Percentiles rank a stretch among this genome's conserved stretches.
phyloP scores from a whole-genome alignment of 495 filamentous ascomycete genomes.

The Talaromyces nanjingensis region DNA sequence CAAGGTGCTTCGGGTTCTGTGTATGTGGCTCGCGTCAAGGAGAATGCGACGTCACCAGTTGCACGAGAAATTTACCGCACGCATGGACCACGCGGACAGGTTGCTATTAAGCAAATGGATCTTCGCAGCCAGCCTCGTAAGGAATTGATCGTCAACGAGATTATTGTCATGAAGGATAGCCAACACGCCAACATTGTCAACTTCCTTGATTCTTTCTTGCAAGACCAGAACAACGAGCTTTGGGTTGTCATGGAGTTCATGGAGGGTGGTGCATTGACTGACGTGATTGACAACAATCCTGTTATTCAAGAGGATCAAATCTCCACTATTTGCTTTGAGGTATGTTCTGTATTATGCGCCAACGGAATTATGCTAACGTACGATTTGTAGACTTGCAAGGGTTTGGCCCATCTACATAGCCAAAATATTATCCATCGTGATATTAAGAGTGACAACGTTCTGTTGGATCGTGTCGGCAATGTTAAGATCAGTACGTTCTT shows the following conservation, averaged over 20 bases:
- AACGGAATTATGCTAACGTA: constrained; percentile 23
- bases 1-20: constrained; percentile 97
- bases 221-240: constrained; percentile 84
- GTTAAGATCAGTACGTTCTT: constrained; percentile 88
- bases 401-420: constrained; percentile 84
- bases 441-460: constrained; percentile 98
- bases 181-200: constrained; percentile 98
- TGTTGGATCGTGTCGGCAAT: constrained; percentile 85
- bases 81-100: constrained; percentile 68
- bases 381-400: constrained; percentile 75
- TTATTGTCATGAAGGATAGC: constrained; percentile 99
- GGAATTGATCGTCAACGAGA: constrained; percentile 98
- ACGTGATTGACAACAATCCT: constrained; percentile 96
- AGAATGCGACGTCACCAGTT: constrained; percentile 57
- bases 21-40: constrained; percentile 90
- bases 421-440: constrained; percentile 98
- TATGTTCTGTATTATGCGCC: constrained; percentile 23
- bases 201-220: constrained; percentile 93
- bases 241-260: constrained; percentile 99
- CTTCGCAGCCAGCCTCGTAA: constrained; percentile 93
- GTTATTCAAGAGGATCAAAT: constrained; percentile 92
- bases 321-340: constrained; percentile 93
- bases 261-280: constrained; percentile 95
- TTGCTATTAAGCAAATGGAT: constrained; percentile 99
- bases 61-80: constrained; percentile 60